These are phyloP conservation scores for Oryza glumipatula DNA, from an alignment of 176 grass and related monocot species.

Conservation along the genomic window DNA sequence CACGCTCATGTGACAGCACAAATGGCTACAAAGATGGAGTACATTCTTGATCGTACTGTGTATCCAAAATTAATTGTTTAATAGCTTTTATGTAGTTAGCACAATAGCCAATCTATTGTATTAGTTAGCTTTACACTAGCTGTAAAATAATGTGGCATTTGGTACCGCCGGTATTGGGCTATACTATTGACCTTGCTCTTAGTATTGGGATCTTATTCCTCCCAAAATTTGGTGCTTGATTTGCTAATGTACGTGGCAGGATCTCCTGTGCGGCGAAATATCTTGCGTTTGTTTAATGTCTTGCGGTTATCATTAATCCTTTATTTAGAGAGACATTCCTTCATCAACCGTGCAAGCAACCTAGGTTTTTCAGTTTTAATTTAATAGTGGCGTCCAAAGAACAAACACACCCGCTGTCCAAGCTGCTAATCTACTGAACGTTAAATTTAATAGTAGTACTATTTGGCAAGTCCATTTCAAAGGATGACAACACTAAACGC, in stretches of 20 bases:
- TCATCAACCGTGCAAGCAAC: not conserved
- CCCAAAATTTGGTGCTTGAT: not conserved
- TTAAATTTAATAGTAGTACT: no score
- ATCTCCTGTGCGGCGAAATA: not conserved
- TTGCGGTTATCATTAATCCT: not conserved
- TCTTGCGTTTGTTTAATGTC: not conserved
- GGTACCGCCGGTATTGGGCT: no score
- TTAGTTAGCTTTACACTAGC: no score
- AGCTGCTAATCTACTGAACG: not conserved
- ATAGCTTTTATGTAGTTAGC: no score
- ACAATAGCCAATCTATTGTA: no score
- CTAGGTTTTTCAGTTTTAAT: conserved; percentile 1
- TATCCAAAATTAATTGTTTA: no score
- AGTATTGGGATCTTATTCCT: conserved; percentile 29
- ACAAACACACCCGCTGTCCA: not conserved
- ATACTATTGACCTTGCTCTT: no score
- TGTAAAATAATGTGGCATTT: no score
- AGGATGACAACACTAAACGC: not conserved
- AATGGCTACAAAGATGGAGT: no score
- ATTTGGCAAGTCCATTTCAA: not conserved
- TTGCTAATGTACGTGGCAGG: conserved; percentile 10
- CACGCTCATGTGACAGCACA: no score
- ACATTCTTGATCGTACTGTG: no score
- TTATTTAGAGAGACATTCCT: conserved; percentile 21
- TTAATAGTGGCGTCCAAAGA: not conserved